Evolutionary conservation across 441 rosid genomes (phyloP), one percentile per base, ranked within the genome.

Genomic region (Pelargonium myrrhifolium): DNA sequence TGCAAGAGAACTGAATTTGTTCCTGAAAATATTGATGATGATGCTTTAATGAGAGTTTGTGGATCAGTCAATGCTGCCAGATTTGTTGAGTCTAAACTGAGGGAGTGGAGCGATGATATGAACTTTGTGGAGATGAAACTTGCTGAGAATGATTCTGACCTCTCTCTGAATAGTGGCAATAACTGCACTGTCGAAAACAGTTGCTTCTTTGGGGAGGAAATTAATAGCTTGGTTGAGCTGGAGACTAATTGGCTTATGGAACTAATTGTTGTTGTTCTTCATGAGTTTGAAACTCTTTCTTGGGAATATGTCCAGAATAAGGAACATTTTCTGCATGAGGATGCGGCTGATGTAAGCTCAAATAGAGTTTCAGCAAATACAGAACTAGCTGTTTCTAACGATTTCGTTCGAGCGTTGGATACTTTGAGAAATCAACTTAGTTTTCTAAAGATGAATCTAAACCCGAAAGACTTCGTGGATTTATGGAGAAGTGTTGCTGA

Each of bases 91-190:
- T 82, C 77, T 18, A 86, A 85, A 75, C 76, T 91, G 77, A 83
- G 78, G 74, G 90, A 87, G 65, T 87, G 97, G 97, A 84, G 88
- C 72, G 97, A 91, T 68, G 92, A 87, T 65, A 78, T 84, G 49
- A 80, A 70, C 59, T 78, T 91, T 71, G 69, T 87, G 15, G 96
- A 89, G 79, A 85, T 86, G 90, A 82, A 69, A 59, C 73, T 72
- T 60, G 76, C 78, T 0, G 92, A 87, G 73, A 76, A 68, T 43
- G 71, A 69, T 62, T 26, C 66, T 43, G 61, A 67, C 26, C 5
- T 64, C 43, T 26, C 28, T 26, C 68, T 64, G 69, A 74, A 66
- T 28, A 59, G 65, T 42, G 51, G 10, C 28, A 24, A 24, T 24
- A 24, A 24, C 28, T 24, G 28, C 28, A 24, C 28, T 26, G 68